Evolutionary conservation across 192 early-diverging fungal genomes (phyloP).

Genomic region (Rhizoclosmatium globosum): DNA sequence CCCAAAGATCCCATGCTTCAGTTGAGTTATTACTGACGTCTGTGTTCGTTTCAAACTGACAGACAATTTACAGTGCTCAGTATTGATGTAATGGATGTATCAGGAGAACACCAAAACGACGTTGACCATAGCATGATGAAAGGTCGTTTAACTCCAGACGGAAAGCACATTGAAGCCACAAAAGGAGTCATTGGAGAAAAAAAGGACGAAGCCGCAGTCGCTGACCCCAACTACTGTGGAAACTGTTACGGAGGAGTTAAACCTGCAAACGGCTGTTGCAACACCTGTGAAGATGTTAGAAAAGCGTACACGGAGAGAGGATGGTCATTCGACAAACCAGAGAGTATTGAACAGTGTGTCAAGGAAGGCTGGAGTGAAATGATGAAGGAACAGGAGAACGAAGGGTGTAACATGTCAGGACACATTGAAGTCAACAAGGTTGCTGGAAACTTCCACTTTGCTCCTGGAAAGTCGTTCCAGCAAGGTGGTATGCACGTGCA

Average conservation of each 20-base stretch:
- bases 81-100: slow-evolving; percentile 94
- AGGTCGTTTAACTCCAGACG: slow-evolving; percentile 72
- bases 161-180: slow-evolving; percentile 67
- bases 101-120: slow-evolving; percentile 87
- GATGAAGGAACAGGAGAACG: slow-evolving; percentile 78
- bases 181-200: slow-evolving; percentile 51
- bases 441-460: slow-evolving; percentile 92
- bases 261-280: slow-evolving; percentile 85
- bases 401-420: slow-evolving; percentile 91
- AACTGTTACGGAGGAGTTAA: slow-evolving; percentile 83
- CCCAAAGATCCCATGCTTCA: slow-evolving; percentile 87
- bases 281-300: slow-evolving; percentile 91
- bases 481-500: slow-evolving; percentile 79
- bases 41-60: neutral
- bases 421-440: slow-evolving; percentile 88
- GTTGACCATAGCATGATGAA: slow-evolving; percentile 84
- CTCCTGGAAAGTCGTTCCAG: slow-evolving; percentile 84
- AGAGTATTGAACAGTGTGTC: slow-evolving; percentile 89
- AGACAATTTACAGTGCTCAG: slow-evolving; percentile 74
- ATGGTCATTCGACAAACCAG: slow-evolving; percentile 84
- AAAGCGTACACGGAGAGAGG: slow-evolving; percentile 82
- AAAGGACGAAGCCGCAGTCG: slow-evolving; percentile 20
- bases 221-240: slow-evolving; percentile 75
- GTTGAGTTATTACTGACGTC: slow-evolving; percentile 51
- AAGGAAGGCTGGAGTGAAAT: slow-evolving; percentile 83